phyloP scores from a whole-genome alignment of 106 monocot species.

The Acorus gramineus region DNA sequence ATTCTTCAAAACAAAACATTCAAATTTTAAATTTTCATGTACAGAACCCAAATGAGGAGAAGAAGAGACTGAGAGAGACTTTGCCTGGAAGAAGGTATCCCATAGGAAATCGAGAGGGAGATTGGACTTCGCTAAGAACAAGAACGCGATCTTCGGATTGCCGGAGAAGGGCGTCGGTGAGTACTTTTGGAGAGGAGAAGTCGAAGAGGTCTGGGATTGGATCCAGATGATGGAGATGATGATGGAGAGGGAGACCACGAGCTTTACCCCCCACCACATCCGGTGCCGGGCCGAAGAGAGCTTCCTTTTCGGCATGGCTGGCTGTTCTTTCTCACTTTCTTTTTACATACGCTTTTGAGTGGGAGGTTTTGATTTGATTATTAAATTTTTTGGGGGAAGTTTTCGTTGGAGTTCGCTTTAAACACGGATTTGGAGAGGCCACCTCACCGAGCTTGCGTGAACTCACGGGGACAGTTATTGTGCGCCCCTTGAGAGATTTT shows the following conservation, averaged over 20 bases:
- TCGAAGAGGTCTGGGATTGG: slow-evolving; percentile 6
- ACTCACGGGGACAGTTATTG: too few relatives aligned
- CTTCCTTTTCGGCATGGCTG: too few relatives aligned
- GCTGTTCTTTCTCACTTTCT: too few relatives aligned
- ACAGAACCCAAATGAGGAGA: background rate
- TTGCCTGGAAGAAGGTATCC: slow-evolving; percentile 72
- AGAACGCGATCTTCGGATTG: slow-evolving; percentile 72
- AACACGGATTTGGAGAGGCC: too few relatives aligned
- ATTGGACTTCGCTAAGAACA: slow-evolving; percentile 57
- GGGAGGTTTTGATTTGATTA: too few relatives aligned
- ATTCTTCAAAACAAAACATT: slow-evolving; percentile 33
- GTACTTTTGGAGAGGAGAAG: background rate
- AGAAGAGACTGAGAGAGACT: background rate
- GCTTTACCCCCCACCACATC: slow-evolving; percentile 27
- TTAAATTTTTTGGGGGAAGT: too few relatives aligned
- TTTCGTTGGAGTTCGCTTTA: too few relatives aligned
- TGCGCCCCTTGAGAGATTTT: too few relatives aligned
- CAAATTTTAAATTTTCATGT: background rate
- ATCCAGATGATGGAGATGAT: slow-evolving; percentile 32
- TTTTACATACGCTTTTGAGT: too few relatives aligned
- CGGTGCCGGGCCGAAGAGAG: background rate
- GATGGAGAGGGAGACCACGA: slow-evolving; percentile 18
- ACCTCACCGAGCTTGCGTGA: too few relatives aligned
- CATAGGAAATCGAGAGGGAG: slow-evolving; percentile 92
- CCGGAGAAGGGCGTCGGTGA: slow-evolving; percentile 16